A percentile compares a stretch with the other conserved stretches of the same genome.
Conservation (phyloP, 176 grass and related monocot genomes). For the Luzula sylvatica region DNA sequence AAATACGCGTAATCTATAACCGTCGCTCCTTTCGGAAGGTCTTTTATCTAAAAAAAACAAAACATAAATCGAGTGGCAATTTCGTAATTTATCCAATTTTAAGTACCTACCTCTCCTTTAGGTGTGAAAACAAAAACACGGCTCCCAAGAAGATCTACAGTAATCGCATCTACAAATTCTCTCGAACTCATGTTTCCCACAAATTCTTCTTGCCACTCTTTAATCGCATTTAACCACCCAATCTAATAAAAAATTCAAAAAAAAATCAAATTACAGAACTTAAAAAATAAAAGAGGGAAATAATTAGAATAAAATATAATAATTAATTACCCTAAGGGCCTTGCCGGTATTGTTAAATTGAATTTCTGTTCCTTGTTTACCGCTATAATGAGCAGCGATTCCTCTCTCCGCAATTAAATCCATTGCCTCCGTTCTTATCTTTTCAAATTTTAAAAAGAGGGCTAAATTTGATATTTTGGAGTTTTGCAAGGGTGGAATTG, state of each 20-base stretch:
- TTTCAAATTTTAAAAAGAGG: constrained; percentile 10
- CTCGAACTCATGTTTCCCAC: constrained; percentile 97
- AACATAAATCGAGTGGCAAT: constrained; percentile 10
- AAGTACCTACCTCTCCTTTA: constrained; percentile 85
- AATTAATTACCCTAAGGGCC: constrained; percentile 64
- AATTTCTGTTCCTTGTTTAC: constrained; percentile 64
- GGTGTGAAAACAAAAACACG: constrained; percentile 97
- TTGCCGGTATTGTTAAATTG: constrained; percentile 73
- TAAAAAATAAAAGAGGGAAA: not conserved
- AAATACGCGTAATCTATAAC: constrained; percentile 98
- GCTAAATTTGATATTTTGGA: not conserved
- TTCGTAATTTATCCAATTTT: not conserved
- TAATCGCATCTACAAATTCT: constrained; percentile 95
- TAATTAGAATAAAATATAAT: not conserved
- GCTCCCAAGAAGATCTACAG: constrained; percentile 82
- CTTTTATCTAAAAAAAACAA: constrained; percentile 60
- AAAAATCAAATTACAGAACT: not conserved
- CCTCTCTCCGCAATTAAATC: constrained; percentile 99
- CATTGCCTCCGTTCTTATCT: constrained; percentile 99
- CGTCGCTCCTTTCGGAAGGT: constrained; percentile 85
- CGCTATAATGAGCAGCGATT: constrained; percentile 92
- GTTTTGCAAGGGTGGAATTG: not conserved
- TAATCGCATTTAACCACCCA: constrained; percentile 97
- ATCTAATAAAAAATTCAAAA: constrained; percentile 44
- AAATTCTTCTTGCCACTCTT: constrained; percentile 99